Percentiles rank a stretch among this genome's conserved stretches.
These are phyloP conservation scores for Calycina herbarum DNA, from an alignment of 2,329 filamentous ascomycete genomes.

Conservation along the genomic window DNA sequence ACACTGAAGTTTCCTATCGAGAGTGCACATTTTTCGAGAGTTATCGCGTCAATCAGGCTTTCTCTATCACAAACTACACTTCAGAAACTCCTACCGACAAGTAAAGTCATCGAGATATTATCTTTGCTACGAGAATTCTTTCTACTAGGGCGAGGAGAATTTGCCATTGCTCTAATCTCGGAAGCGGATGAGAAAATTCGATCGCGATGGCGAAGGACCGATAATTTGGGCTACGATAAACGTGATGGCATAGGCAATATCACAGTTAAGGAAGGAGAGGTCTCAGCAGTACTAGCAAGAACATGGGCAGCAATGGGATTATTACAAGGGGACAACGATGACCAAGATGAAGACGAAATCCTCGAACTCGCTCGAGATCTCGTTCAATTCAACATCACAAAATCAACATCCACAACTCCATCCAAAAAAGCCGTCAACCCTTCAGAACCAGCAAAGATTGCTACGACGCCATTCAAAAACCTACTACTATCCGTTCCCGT, in stretches of 20 bases:
- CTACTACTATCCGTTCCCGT: slow-evolving; percentile 79
- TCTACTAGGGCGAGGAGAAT: slow-evolving; percentile 84
- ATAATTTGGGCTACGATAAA: slow-evolving; percentile 58
- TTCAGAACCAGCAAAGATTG: slow-evolving; percentile 19
- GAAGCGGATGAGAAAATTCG: slow-evolving; percentile 80
- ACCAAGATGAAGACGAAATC: slow-evolving; percentile 71
- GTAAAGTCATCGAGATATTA: slow-evolving; percentile 74
- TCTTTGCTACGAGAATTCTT: slow-evolving; percentile 83
- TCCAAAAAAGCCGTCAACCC: slow-evolving; percentile 34
- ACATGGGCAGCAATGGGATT: slow-evolving; percentile 80
- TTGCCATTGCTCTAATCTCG: slow-evolving; percentile 80
- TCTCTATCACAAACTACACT: slow-evolving; percentile 83
- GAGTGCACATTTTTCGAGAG: slow-evolving; percentile 65
- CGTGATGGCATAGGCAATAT: slow-evolving; percentile 61
- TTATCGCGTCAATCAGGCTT: slow-evolving; percentile 73
- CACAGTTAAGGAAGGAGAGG: slow-evolving; percentile 82
- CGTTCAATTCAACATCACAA: slow-evolving; percentile 65
- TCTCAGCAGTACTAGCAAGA: slow-evolving; percentile 71
- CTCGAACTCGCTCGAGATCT: slow-evolving; percentile 81
- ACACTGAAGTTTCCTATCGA: slow-evolving; percentile 73
- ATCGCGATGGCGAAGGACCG: slow-evolving; percentile 68
- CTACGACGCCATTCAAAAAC: slow-evolving; percentile 67
- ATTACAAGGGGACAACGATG: slow-evolving; percentile 66
- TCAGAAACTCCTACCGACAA: slow-evolving; percentile 76
- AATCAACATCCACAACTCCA: slow-evolving; percentile 42